phyloP scores from a whole-genome alignment of 805 yeast genomes.

The Candida namnaoensis region DNA sequence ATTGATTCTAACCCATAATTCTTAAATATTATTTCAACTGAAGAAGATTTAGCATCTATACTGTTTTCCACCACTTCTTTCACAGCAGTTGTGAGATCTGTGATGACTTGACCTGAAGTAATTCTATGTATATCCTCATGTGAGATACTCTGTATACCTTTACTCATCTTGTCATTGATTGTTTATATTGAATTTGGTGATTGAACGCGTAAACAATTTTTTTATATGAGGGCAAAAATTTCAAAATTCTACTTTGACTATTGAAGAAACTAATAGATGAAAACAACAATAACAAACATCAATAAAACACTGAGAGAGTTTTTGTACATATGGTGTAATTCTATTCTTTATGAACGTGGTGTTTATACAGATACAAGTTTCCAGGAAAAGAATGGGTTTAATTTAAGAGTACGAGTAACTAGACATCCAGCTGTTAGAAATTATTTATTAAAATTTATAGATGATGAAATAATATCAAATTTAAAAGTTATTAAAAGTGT shows the following conservation, averaged over 20 bases:
- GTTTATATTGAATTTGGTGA: no score
- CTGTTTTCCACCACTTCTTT: slow-evolving; percentile 87
- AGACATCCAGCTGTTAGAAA: slow-evolving; percentile 38
- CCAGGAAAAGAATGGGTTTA: slow-evolving; percentile 30
- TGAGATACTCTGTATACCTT: slow-evolving; percentile 23
- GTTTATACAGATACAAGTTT: slow-evolving; percentile 49
- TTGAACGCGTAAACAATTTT: no score
- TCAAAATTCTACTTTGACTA: no score
- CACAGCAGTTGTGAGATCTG: slow-evolving; percentile 65
- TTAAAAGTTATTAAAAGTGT: slow-evolving; percentile 23
- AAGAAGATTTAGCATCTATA: slow-evolving; percentile 67
- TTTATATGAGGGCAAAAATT: no score
- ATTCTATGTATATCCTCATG: slow-evolving; percentile 57
- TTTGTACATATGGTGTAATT: slow-evolving; percentile 41
- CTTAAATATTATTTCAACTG: slow-evolving; percentile 57
- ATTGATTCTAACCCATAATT: slow-evolving; percentile 69
- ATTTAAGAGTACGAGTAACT: slow-evolving; percentile 29
- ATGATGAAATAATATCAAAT: slow-evolving; percentile 3
- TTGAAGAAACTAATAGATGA: background rate
- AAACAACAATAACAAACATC: slow-evolving; percentile 2
- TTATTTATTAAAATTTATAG: slow-evolving; percentile 32
- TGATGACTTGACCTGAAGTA: slow-evolving; percentile 91
- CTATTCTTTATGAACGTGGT: slow-evolving; percentile 40
- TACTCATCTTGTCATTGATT: background rate
- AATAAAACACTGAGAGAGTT: slow-evolving; percentile 33